Conservation (phyloP, 1,284 basidiomycete species). For the Porogramme epimiltina region DNA sequence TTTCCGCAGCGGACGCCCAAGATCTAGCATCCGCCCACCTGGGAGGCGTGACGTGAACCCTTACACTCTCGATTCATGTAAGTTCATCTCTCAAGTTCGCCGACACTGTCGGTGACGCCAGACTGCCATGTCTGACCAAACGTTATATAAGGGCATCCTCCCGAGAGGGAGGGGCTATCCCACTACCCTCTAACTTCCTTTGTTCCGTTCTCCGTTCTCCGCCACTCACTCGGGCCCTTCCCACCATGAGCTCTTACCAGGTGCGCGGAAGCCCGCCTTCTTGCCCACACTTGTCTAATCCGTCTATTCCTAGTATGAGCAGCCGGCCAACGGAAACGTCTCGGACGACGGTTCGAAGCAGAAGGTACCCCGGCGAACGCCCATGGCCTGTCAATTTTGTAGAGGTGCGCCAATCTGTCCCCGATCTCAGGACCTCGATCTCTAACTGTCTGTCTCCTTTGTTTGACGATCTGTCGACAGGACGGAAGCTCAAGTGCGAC, state of each 20-base stretch:
- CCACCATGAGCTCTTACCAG: slow-evolving; percentile 19
- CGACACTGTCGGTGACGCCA: slow-evolving; percentile 15
- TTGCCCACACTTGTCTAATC: neutral
- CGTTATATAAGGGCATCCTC: slow-evolving; percentile 13
- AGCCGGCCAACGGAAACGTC: slow-evolving; percentile 13
- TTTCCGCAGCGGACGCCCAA: slow-evolving; percentile 15
- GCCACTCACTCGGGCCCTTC: neutral
- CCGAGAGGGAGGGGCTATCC: neutral
- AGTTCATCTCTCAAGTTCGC: slow-evolving; percentile 6
- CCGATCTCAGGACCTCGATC: neutral
- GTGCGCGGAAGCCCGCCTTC: slow-evolving; percentile 5
- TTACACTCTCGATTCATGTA: slow-evolving; percentile 13
- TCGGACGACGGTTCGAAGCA: slow-evolving; percentile 19
- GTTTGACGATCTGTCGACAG: slow-evolving; percentile 15
- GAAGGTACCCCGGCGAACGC: slow-evolving; percentile 29
- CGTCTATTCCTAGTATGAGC: slow-evolving; percentile 4
- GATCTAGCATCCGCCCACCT: slow-evolving; percentile 14
- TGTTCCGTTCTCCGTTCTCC: slow-evolving; percentile 12
- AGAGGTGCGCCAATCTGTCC: slow-evolving; percentile 23
- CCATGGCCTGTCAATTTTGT: slow-evolving; percentile 34
- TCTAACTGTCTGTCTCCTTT: neutral
- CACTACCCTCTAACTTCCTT: slow-evolving; percentile 4
- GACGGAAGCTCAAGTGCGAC: slow-evolving; percentile 36
- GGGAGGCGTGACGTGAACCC: slow-evolving; percentile 8
- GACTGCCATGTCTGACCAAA: slow-evolving; percentile 11